A percentile compares a stretch with the other conserved stretches of the same genome.
Evolutionary conservation across 2,329 filamentous ascomycete genomes (phyloP).

Genomic region (Akanthomyces dipterigenus): DNA sequence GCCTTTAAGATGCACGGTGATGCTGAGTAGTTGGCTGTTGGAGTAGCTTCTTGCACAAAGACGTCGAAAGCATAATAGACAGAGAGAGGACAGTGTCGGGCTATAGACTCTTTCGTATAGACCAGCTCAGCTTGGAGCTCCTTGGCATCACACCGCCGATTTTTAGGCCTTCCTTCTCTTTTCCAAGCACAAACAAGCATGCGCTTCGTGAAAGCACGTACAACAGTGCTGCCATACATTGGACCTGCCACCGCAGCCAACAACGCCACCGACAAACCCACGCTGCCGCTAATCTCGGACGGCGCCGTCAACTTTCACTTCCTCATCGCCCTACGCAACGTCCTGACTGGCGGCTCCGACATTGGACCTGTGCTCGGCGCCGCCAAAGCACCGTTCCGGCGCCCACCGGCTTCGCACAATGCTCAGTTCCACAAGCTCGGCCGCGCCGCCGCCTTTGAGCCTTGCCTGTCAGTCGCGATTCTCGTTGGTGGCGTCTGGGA

Average conservation of each 20-base stretch:
- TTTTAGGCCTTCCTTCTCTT: background rate
- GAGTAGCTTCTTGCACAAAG: background rate
- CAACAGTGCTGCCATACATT: background rate
- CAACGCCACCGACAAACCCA: background rate
- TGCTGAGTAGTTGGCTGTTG: background rate
- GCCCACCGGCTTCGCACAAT: slow-evolving; percentile 12
- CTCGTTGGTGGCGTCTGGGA: slow-evolving; percentile 33
- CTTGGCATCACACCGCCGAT: background rate
- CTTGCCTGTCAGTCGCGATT: slow-evolving; percentile 32
- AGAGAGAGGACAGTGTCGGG: no score
- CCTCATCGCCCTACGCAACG: slow-evolving; percentile 7
- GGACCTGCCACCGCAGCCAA: background rate
- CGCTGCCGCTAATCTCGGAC: slow-evolving; percentile 10
- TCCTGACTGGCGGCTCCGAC: slow-evolving; percentile 4
- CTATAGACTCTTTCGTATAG: no score
- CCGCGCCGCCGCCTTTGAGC: slow-evolving; percentile 37
- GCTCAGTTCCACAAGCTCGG: slow-evolving; percentile 16
- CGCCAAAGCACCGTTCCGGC: slow-evolving; percentile 14
- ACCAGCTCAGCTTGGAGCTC: no score
- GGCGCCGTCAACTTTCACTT: slow-evolving; percentile 11
- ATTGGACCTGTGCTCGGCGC: slow-evolving; percentile 9
- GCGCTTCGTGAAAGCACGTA: background rate
- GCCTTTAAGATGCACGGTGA: background rate
- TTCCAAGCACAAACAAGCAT: background rate
- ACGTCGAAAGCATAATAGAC: background rate